Evolutionary conservation across 306 rosid genomes (phyloP), one percentile per base, ranked within the genome.

Genomic region (Benincasa hispida): DNA sequence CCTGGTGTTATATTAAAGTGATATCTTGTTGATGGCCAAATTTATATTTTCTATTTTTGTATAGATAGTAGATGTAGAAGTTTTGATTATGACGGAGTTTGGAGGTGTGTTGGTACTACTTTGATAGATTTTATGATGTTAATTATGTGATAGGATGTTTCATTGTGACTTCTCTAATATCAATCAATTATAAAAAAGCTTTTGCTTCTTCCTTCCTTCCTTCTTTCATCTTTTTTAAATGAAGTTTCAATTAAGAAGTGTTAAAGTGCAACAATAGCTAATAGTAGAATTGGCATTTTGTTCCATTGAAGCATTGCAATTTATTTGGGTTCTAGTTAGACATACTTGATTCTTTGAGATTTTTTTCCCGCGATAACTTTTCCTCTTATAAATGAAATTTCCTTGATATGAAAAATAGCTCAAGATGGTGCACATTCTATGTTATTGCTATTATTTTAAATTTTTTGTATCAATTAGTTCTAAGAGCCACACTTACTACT

Each of bases 391-490:
- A 70, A 70, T 47, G 39, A 45, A 45, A 47, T 15, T 14, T 14
- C 3, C 75, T 70, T 70, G 35, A 41, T 6, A 41, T 24, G 39
- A 70, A 47, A 41, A 70, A 25, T 25, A 14, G 75, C 39, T 70
- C 34, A 70, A 41, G 6, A 47, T 47, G 39, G 34, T 47, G 24
- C 39, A 21, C 37, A 47, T 70, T 45, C 58, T 24, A 42, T 70
- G 6, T 25, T 47, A 27, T 47, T 14, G 14, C 15, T 45, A 25
- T 50, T 25, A 25, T 25, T 47, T 22, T 13, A 4, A 68, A 45
- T 48, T 41, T 72, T 86, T 30, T 75, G 56, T 53, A 32, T 57
- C 77, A 58, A 69, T 77, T 82, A 76, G 77, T 79, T 56, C 77
- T 77, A 74, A 78, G 74, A 32, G 66, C 77, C 74, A 42, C 76